These are phyloP conservation scores for Colletotrichum tanaceti DNA, from an alignment of 2,329 filamentous ascomycete species.

Conservation along the genomic window DNA sequence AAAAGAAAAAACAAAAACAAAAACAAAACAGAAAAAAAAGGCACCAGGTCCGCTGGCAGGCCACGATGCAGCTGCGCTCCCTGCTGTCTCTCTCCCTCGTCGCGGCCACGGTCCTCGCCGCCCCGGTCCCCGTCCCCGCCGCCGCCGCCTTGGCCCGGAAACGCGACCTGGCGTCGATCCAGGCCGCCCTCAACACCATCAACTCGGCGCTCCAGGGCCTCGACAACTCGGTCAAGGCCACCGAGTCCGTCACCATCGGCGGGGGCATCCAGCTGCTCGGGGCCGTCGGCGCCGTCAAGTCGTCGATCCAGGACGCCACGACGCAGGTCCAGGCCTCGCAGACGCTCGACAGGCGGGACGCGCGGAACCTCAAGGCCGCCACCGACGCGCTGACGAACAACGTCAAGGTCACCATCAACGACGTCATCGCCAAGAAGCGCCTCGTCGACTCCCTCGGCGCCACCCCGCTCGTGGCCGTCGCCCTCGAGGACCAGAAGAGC, in stretches of 20 bases:
- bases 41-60: not conserved
- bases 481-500: constrained; percentile 33
- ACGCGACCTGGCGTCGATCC: constrained; percentile 23
- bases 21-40: too few relatives aligned
- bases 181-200: constrained; percentile 33
- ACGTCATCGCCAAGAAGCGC: constrained; percentile 29
- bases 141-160: constrained; percentile 7
- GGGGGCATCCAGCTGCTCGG: constrained; percentile 23
- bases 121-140: constrained; percentile 4
- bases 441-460: constrained; percentile 32
- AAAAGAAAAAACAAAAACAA: too few relatives aligned
- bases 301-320: constrained; percentile 27
- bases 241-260: not conserved
- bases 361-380: constrained; percentile 28
- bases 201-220: constrained; percentile 31
- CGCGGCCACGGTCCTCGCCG: constrained; percentile 23
- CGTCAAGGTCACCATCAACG: constrained; percentile 37
- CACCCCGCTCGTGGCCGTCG: constrained; percentile 37
- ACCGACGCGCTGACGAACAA: constrained; percentile 37
- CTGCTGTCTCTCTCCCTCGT: constrained; percentile 12
- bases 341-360: constrained; percentile 11
- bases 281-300: constrained; percentile 13
- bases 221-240: constrained; percentile 32
- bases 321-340: constrained; percentile 25
- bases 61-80: constrained; percentile 30